Evolutionary conservation across 176 grass and related monocot genomes (phyloP).

Genomic region (Oryza officinalis): DNA sequence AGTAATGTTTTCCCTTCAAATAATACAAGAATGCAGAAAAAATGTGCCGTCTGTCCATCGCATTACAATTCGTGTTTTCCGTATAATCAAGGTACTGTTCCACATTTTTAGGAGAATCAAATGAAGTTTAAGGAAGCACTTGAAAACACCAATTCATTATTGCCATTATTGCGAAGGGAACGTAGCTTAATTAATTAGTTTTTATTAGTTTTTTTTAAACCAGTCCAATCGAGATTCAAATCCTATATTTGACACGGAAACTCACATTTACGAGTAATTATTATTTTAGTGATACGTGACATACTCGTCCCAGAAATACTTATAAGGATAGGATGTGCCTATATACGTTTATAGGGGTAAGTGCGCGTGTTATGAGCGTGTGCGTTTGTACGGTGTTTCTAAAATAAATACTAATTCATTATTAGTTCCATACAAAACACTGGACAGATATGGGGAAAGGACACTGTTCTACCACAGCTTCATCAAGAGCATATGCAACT

Average conservation of each 20-base stretch:
- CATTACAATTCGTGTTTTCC: neutral
- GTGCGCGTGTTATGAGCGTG: too few relatives aligned
- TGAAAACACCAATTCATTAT: neutral
- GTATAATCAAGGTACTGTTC: neutral
- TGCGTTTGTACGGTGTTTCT: too few relatives aligned
- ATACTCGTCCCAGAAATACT: too few relatives aligned
- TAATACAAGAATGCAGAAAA: constrained; percentile 3
- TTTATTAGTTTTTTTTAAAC: too few relatives aligned
- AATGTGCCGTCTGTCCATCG: neutral
- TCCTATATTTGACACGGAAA: too few relatives aligned
- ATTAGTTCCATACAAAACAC: constrained; percentile 1
- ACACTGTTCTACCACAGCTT: constrained; percentile 6
- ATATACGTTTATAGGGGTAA: too few relatives aligned
- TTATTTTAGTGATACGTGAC: too few relatives aligned
- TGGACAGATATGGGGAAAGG: neutral
- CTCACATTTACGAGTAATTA: too few relatives aligned
- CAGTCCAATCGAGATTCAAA: too few relatives aligned
- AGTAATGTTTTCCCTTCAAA: constrained; percentile 3
- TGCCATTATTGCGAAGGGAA: too few relatives aligned
- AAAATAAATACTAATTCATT: neutral
- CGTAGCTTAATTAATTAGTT: too few relatives aligned
- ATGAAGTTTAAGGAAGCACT: neutral
- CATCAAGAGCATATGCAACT: constrained; percentile 1
- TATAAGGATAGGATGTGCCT: too few relatives aligned
- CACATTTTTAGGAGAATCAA: neutral